Conservation (phyloP, 1,139 yeast genomes). For the Taiozyma sp. region DNA sequence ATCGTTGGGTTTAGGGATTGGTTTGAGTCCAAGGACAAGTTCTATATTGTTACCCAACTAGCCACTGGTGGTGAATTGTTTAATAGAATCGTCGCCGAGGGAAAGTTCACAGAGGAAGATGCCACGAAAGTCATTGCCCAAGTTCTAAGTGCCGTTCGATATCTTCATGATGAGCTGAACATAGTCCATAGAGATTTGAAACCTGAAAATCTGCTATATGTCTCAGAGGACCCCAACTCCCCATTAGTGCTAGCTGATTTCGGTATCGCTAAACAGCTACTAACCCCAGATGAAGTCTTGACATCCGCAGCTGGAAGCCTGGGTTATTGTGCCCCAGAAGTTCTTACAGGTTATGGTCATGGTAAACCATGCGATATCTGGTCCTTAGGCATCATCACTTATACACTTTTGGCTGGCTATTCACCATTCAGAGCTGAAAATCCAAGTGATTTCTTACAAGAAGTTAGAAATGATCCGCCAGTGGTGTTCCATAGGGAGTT, state of each 20-base stretch:
- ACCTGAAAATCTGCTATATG: conserved; percentile 82
- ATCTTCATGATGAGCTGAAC: conserved; percentile 58
- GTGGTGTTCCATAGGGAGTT: conserved; percentile 84
- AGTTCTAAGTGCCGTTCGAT: conserved; percentile 67
- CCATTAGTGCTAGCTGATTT: conserved; percentile 84
- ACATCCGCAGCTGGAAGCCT: conserved; percentile 84
- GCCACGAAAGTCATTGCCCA: conserved; percentile 70
- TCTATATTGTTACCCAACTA: conserved; percentile 67
- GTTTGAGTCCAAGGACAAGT: conserved; percentile 82
- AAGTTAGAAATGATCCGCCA: conserved; percentile 62
- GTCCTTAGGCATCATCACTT: conserved; percentile 90
- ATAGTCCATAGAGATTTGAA: conserved; percentile 90
- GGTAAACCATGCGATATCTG: conserved; percentile 92
- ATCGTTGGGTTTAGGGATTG: conserved; percentile 82
- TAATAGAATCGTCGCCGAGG: conserved; percentile 73
- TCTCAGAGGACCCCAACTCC: conserved; percentile 49
- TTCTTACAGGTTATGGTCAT: conserved; percentile 70
- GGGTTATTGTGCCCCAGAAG: conserved; percentile 96
- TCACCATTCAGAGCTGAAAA: conserved; percentile 88
- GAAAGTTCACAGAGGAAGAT: conserved; percentile 80
- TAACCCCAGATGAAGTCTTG: conserved; percentile 54
- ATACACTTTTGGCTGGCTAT: conserved; percentile 87
- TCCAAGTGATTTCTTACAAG: conserved; percentile 74
- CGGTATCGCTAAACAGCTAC: conserved; percentile 80
- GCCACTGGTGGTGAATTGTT: conserved; percentile 93